phyloP scores from a whole-genome alignment of 2,329 filamentous ascomycete genomes.

The Diaporthe sp. region DNA sequence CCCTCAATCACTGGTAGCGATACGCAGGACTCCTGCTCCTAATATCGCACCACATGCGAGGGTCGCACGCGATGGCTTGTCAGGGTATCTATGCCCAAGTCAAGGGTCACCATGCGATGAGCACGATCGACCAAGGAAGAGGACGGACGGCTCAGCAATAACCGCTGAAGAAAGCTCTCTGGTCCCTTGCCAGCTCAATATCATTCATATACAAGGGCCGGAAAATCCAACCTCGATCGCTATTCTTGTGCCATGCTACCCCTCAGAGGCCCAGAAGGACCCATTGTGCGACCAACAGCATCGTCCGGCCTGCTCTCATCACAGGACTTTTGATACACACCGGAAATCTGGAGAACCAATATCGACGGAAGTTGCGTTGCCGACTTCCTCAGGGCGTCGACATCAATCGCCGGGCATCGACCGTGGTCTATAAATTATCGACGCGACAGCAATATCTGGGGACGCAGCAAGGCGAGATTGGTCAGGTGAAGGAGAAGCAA shows the following conservation, averaged over 20 bases:
- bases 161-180: not conserved
- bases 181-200: not conserved
- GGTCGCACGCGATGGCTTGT: conserved; percentile 25
- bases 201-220: conserved; percentile 16
- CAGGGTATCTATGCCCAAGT: not conserved
- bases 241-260: not conserved
- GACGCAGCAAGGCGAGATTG: conserved; percentile 18
- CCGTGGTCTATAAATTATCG: conserved; percentile 10
- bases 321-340: conserved; percentile 11
- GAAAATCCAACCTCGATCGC: not conserved
- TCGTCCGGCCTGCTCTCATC: not conserved
- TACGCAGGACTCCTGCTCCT: not conserved
- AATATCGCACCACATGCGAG: conserved; percentile 25
- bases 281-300: conserved; percentile 8
- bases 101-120: conserved; percentile 16
- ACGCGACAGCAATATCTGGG: conserved; percentile 12
- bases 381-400: not conserved
- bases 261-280: not conserved
- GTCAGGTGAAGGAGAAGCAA: conserved; percentile 20
- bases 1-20: not conserved
- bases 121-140: conserved; percentile 8
- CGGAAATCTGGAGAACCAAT: not conserved
- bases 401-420: not conserved
- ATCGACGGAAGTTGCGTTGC: not conserved
- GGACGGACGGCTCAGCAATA: not conserved